Percentiles rank a stretch among this genome's conserved stretches.
Evolutionary conservation across 208 protist species (phyloP).

Genomic region (Leishmania martiniquensis): DNA sequence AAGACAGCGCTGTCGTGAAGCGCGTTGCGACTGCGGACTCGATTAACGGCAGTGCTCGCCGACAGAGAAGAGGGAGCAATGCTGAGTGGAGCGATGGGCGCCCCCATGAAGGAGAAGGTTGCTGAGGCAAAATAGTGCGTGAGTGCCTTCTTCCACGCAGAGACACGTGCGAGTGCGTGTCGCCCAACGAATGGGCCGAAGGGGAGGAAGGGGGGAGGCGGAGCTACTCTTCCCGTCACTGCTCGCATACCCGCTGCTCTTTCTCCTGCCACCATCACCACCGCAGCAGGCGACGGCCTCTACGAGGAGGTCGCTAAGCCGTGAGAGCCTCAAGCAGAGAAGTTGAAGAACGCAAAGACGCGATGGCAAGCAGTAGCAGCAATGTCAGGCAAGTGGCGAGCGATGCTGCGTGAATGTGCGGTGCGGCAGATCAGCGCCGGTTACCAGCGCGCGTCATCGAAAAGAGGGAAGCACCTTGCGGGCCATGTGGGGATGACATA

Average conservation of each 20-base stretch:
- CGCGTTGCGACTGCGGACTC: background rate
- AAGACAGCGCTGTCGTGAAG: background rate
- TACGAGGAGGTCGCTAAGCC: background rate
- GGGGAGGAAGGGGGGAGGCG: background rate
- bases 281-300: background rate
- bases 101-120: too few relatives aligned
- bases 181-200: background rate
- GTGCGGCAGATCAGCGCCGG: background rate
- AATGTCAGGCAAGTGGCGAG: background rate
- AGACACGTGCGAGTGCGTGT: too few relatives aligned
- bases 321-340: background rate
- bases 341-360: background rate
- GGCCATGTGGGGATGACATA: too few relatives aligned
- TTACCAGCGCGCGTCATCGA: background rate
- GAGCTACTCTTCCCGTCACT: background rate
- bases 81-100: too few relatives aligned
- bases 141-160: too few relatives aligned
- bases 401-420: background rate
- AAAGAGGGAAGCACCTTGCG: too few relatives aligned
- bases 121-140: too few relatives aligned
- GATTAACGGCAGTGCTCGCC: too few relatives aligned
- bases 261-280: background rate
- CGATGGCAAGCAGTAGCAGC: background rate
- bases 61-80: too few relatives aligned
- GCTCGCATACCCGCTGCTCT: background rate